Conservation (phyloP, 2,329 filamentous ascomycete species). For the Zopfia rhizophila region DNA sequence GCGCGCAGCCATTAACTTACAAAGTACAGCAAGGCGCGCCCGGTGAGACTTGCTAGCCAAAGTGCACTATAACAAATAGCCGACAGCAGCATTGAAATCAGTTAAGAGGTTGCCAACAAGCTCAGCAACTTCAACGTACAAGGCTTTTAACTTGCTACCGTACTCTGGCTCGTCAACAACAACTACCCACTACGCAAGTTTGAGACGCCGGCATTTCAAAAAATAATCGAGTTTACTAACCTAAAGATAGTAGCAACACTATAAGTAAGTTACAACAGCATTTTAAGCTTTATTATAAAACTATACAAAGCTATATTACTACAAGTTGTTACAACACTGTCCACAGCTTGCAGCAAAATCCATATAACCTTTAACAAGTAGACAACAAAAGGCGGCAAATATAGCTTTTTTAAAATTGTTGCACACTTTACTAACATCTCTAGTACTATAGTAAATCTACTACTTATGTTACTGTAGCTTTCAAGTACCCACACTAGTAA, state of each 20-base stretch:
- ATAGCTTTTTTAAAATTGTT: slow-evolving; percentile 18
- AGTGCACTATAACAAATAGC: too few relatives aligned
- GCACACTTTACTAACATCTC: slow-evolving; percentile 13
- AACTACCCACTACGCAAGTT: slow-evolving; percentile 1
- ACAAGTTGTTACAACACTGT: slow-evolving; percentile 1
- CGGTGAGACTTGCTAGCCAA: too few relatives aligned
- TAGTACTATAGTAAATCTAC: too few relatives aligned
- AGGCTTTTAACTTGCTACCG: slow-evolving; percentile 3
- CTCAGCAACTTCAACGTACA: slow-evolving; percentile 6
- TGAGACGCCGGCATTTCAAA: not conserved
- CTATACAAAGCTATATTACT: slow-evolving; percentile 1
- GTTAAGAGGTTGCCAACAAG: slow-evolving; percentile 5
- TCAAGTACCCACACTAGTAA: too few relatives aligned
- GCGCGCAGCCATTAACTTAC: too few relatives aligned
- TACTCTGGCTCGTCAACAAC: slow-evolving; percentile 4
- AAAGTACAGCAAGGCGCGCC: too few relatives aligned
- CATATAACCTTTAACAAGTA: slow-evolving; percentile 19
- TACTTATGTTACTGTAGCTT: too few relatives aligned
- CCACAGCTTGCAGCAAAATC: slow-evolving; percentile 7
- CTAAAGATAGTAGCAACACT: not conserved
- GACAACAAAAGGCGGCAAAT: slow-evolving; percentile 16
- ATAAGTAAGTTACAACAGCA: not conserved
- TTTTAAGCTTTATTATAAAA: not conserved
- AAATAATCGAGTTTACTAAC: slow-evolving; percentile 9
- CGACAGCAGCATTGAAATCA: not conserved